These are phyloP conservation scores for Beauveria brongniartii DNA, from an alignment of 2,329 filamentous ascomycete genomes.

Conservation along the genomic window DNA sequence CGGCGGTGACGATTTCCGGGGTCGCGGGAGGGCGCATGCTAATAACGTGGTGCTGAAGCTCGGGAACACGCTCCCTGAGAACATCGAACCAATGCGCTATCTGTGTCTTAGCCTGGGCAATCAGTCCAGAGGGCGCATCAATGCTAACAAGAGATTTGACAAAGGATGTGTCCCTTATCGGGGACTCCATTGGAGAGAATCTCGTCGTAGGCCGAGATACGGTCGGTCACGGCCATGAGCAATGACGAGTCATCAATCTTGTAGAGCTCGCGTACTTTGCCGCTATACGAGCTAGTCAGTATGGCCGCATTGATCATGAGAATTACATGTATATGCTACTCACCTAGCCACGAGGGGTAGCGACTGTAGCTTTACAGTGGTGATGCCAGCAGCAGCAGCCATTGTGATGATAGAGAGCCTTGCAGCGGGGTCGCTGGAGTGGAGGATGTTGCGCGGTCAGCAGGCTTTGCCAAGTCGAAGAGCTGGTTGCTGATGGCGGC, in stretches of 20 bases:
- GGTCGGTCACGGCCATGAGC: conserved; percentile 79
- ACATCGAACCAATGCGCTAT: conserved; percentile 48
- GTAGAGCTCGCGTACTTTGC: conserved; percentile 79
- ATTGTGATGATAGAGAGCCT: not conserved
- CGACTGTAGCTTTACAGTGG: conserved; percentile 7
- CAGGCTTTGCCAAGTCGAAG: not conserved
- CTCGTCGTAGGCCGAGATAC: conserved; percentile 93
- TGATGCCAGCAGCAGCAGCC: not conserved
- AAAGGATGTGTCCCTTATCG: conserved; percentile 46
- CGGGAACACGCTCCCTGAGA: conserved; percentile 35
- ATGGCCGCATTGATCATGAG: not conserved
- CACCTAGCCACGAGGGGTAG: conserved; percentile 11
- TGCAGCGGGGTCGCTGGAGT: not conserved
- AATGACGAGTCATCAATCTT: conserved; percentile 59
- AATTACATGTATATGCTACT: not conserved
- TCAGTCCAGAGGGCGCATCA: not conserved
- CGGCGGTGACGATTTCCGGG: conserved; percentile 24
- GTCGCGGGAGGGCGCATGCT: conserved; percentile 32
- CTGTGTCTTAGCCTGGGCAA: not conserved
- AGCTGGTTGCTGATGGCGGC: not conserved
- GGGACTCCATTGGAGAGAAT: conserved; percentile 64
- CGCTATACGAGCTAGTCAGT: conserved; percentile 13
- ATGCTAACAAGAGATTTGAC: conserved; percentile 24
- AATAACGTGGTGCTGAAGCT: conserved; percentile 45
- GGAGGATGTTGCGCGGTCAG: not conserved